phyloP scores from a whole-genome alignment of 129 eudicot species.

The Chrysanthemum seticuspe region DNA sequence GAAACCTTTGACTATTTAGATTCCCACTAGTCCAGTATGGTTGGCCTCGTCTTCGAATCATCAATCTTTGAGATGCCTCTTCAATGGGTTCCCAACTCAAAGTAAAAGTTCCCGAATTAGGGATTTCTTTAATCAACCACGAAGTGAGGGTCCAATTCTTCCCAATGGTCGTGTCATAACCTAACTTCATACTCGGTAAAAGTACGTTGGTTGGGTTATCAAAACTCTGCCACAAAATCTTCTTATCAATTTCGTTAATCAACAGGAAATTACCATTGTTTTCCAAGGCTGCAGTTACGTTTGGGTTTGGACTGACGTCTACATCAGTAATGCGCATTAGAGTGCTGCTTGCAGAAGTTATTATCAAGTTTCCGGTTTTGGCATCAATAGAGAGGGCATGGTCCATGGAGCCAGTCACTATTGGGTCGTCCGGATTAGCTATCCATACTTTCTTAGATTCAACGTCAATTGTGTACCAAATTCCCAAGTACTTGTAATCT shows the following conservation, averaged over 20 bases:
- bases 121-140: conserved; percentile 15
- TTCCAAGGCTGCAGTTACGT: conserved; percentile 27
- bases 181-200: conserved; percentile 45
- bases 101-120: conserved; percentile 27
- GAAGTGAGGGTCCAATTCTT: conserved; percentile 33
- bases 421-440: conserved; percentile 35
- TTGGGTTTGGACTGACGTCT: conserved; percentile 13
- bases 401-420: background rate
- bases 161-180: conserved; percentile 8
- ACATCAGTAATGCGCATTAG: conserved; percentile 20
- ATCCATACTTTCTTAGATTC: conserved; percentile 33
- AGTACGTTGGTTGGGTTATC: conserved; percentile 34
- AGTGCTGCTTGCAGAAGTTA: background rate
- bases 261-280: conserved; percentile 33
- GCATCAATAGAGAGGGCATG: conserved; percentile 19
- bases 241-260: conserved; percentile 11
- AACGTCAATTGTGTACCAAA: conserved; percentile 33
- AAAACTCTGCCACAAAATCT: conserved; percentile 41
- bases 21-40: conserved; percentile 31
- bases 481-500: conserved; percentile 30
- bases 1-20: conserved; percentile 10
- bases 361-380: conserved; percentile 26
- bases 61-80: conserved; percentile 6
- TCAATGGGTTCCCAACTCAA: conserved; percentile 29
- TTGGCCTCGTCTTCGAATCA: conserved; percentile 17